phyloP scores from a whole-genome alignment of 75 land plant species.

The Ceratopteris richardii region DNA sequence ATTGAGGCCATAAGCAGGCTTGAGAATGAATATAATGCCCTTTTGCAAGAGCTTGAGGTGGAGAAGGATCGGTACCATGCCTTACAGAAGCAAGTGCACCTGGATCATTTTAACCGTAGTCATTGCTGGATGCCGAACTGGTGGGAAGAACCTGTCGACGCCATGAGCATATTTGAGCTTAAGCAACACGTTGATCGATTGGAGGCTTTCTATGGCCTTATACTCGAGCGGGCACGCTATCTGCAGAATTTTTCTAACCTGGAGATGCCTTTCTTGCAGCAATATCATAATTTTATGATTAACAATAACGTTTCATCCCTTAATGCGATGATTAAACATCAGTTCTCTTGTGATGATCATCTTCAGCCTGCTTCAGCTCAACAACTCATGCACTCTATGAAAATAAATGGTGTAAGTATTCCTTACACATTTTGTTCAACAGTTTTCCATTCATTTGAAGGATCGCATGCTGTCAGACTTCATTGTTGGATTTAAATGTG shows the following conservation, averaged over 20 bases:
- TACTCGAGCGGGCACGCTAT: background rate
- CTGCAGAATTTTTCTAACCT: constrained; percentile 3
- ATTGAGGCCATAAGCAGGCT: constrained; percentile 14
- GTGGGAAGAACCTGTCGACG: constrained; percentile 7
- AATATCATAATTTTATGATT: too few species aligned
- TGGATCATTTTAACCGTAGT: background rate
- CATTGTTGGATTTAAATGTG: too few species aligned
- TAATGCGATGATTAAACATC: too few species aligned
- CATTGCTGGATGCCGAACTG: background rate
- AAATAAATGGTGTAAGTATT: too few species aligned
- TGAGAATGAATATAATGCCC: constrained; percentile 20
- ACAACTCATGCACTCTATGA: too few species aligned
- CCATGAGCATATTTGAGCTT: constrained; percentile 1
- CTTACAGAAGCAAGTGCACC: background rate
- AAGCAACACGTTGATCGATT: constrained; percentile 10
- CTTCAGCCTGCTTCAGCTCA: too few species aligned
- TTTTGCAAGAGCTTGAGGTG: constrained; percentile 12
- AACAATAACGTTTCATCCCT: too few species aligned
- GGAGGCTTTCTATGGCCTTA: constrained; percentile 2
- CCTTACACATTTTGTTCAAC: too few species aligned
- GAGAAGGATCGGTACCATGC: constrained; percentile 13
- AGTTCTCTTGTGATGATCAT: too few species aligned
- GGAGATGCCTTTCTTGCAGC: background rate
- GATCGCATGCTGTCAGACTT: too few species aligned
- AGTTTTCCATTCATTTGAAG: too few species aligned